Evolutionary conservation across 768 basidiomycete species (phyloP).

Genomic region (Suillus lakei): DNA sequence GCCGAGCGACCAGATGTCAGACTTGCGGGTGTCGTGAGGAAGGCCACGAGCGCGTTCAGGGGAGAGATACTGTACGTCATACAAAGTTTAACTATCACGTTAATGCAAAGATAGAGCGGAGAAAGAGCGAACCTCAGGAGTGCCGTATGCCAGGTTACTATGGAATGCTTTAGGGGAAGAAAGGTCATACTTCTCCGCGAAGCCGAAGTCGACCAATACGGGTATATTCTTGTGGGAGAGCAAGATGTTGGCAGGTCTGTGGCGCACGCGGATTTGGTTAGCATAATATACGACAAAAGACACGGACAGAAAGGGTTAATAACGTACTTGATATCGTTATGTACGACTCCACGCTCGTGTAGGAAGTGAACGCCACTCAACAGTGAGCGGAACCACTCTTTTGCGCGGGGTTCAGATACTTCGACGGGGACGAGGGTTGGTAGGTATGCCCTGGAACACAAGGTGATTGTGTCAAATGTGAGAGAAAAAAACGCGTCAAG

Average conservation of each 20-base stretch:
- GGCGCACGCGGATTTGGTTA: not conserved
- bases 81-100: not conserved
- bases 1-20: conserved; percentile 85
- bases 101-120: not conserved
- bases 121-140: conserved; percentile 71
- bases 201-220: conserved; percentile 95
- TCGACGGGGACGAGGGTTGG: conserved; percentile 89
- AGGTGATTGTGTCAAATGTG: conserved; percentile 11
- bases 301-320: not conserved
- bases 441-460: conserved; percentile 72
- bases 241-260: conserved; percentile 91
- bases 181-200: conserved; percentile 85
- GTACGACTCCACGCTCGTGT: conserved; percentile 82
- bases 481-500: conserved; percentile 12
- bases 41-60: conserved; percentile 90
- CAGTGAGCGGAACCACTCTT: conserved; percentile 81
- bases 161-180: conserved; percentile 70
- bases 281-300: not conserved
- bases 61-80: conserved; percentile 73
- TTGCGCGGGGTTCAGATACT: conserved; percentile 78
- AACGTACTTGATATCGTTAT: conserved; percentile 92
- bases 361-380: conserved; percentile 85
- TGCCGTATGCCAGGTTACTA: conserved; percentile 86
- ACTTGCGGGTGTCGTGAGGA: conserved; percentile 92
- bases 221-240: conserved; percentile 78